Evolutionary conservation across 2,329 filamentous ascomycete species (phyloP).

Genomic region (Septoria linicola): DNA sequence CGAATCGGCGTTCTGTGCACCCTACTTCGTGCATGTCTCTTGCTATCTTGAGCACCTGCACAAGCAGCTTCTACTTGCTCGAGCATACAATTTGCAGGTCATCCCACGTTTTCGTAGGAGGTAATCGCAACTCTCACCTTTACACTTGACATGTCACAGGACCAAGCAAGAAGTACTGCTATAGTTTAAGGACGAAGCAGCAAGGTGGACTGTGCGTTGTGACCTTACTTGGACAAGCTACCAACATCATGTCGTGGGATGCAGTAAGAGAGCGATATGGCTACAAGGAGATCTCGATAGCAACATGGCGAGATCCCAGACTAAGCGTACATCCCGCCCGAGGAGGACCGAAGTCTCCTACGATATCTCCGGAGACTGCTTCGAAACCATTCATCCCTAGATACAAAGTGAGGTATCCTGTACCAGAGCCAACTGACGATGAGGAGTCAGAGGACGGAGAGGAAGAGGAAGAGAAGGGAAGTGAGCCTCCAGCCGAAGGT

Average conservation of each 20-base stretch:
- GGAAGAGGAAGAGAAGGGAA: neutral
- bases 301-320: conserved; percentile 32
- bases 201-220: neutral
- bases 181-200: neutral
- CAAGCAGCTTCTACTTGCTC: conserved; percentile 5
- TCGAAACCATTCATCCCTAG: conserved; percentile 25
- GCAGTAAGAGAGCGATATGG: conserved; percentile 29
- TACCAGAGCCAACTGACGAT: conserved; percentile 32
- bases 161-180: neutral
- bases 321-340: conserved; percentile 29
- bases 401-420: conserved; percentile 30
- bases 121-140: conserved; percentile 7
- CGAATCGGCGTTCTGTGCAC: conserved; percentile 7
- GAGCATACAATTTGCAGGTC: conserved; percentile 12
- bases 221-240: neutral
- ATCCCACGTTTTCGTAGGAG: conserved; percentile 21
- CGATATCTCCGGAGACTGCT: conserved; percentile 28
- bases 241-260: conserved; percentile 20
- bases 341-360: conserved; percentile 28
- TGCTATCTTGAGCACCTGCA: neutral
- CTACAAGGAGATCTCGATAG: conserved; percentile 28
- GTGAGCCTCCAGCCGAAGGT: neutral
- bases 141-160: conserved; percentile 20
- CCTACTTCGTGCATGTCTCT: conserved; percentile 11
- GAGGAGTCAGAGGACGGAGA: conserved; percentile 25